Conservation (phyloP, 1,139 yeast species). For the Torulaspora globosa region DNA sequence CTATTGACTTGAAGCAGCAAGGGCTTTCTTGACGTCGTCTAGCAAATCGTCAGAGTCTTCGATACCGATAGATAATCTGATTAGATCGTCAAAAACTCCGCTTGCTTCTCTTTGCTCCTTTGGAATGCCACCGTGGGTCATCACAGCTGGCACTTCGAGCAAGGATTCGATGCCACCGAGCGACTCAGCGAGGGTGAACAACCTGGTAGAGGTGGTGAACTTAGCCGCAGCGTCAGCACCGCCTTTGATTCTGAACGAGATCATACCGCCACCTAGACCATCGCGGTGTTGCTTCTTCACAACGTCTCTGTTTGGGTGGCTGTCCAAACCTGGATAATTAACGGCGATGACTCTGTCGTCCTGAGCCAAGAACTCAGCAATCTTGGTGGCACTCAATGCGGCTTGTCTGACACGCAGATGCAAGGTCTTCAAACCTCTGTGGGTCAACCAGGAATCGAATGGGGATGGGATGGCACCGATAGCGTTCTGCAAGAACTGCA, state of each 20-base stretch:
- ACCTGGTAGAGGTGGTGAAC: constrained; percentile 68
- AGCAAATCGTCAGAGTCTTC: constrained; percentile 79
- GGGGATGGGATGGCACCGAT: constrained; percentile 88
- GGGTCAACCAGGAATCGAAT: constrained; percentile 89
- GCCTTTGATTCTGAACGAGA: constrained; percentile 80
- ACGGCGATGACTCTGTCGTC: constrained; percentile 57
- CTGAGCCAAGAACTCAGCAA: constrained; percentile 61
- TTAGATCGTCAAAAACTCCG: constrained; percentile 78
- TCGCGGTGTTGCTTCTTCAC: constrained; percentile 77
- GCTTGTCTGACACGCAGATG: constrained; percentile 77
- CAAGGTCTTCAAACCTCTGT: constrained; percentile 85
- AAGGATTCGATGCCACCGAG: constrained; percentile 87
- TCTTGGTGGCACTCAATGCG: constrained; percentile 58
- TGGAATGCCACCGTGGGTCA: constrained; percentile 94
- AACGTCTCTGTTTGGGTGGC: constrained; percentile 60
- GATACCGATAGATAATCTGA: constrained; percentile 82
- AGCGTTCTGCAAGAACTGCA: constrained; percentile 81
- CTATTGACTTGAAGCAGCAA: constrained; percentile 36
- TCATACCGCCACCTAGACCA: constrained; percentile 88
- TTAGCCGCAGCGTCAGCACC: constrained; percentile 73
- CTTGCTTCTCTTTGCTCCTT: constrained; percentile 71
- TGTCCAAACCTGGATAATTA: constrained; percentile 75
- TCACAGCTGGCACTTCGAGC: constrained; percentile 83
- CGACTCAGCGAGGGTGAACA: constrained; percentile 84
- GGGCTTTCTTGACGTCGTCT: constrained; percentile 69